phyloP scores from a whole-genome alignment of 2,329 filamentous ascomycete species.

The Cryphonectria parasitica region DNA sequence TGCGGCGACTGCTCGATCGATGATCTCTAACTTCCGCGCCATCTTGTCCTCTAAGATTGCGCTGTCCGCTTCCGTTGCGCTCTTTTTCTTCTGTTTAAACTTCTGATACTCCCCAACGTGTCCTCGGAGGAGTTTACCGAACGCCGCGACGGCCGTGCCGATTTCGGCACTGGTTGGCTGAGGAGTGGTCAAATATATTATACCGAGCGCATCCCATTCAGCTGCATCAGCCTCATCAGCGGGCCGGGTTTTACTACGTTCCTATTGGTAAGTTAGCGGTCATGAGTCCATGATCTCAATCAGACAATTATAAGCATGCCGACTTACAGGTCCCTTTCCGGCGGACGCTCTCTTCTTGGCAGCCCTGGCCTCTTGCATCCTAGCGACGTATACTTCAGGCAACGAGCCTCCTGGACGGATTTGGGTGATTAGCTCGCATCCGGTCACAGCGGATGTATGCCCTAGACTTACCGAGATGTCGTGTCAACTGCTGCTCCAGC shows the following conservation, averaged over 20 bases:
- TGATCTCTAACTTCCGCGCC: constrained; percentile 50
- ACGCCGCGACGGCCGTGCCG: constrained; percentile 54
- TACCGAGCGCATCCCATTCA: constrained; percentile 57
- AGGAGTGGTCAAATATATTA: constrained; percentile 52
- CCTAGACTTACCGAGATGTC: constrained; percentile 18
- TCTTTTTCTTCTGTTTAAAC: constrained; percentile 49
- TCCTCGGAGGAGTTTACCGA: constrained; percentile 54
- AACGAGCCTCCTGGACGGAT: constrained; percentile 10
- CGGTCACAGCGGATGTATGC: background rate
- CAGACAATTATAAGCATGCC: background rate
- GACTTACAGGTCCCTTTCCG: constrained; percentile 24
- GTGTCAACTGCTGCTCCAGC: constrained; percentile 24
- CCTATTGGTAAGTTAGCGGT: constrained; percentile 31
- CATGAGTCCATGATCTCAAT: background rate
- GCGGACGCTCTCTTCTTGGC: constrained; percentile 26
- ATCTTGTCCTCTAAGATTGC: constrained; percentile 46
- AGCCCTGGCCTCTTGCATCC: constrained; percentile 16
- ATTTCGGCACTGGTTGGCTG: constrained; percentile 44
- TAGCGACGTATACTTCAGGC: constrained; percentile 21
- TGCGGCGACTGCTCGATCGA: constrained; percentile 57
- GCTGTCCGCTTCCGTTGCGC: constrained; percentile 45
- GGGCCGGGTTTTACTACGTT: constrained; percentile 50
- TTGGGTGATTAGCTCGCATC: background rate
- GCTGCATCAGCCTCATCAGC: constrained; percentile 50
- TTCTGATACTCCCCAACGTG: constrained; percentile 53